Evolutionary conservation across 1,284 basidiomycete genomes (phyloP).

Genomic region (Dichomitus squalens): DNA sequence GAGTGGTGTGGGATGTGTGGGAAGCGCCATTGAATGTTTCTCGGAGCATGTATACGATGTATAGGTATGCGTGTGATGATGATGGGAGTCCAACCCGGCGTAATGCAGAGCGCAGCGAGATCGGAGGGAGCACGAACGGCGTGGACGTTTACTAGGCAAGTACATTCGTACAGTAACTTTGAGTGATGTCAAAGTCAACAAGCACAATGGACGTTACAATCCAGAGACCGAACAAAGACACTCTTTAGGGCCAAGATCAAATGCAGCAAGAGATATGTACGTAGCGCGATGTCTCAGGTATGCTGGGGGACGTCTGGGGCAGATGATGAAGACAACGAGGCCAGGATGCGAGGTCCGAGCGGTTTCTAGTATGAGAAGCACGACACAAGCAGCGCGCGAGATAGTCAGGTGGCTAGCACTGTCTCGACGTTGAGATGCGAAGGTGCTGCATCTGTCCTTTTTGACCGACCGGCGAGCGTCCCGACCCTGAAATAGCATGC

Average conservation of each 20-base stretch:
- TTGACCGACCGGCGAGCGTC: background rate
- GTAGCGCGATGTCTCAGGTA: background rate
- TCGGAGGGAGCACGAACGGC: background rate
- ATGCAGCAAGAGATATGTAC: background rate
- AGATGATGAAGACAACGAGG: too few relatives aligned
- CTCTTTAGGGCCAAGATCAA: background rate
- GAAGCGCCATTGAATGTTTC: too few relatives aligned
- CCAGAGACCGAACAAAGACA: background rate
- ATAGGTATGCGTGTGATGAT: slow-evolving; percentile 1
- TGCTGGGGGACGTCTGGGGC: background rate
- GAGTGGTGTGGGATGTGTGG: too few relatives aligned
- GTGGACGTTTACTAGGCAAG: background rate
- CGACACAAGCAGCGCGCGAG: too few relatives aligned
- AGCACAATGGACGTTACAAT: too few relatives aligned
- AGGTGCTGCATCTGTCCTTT: background rate
- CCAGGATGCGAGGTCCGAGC: too few relatives aligned
- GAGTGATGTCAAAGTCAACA: background rate
- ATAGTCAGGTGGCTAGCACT: too few relatives aligned
- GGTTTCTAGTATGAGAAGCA: too few relatives aligned
- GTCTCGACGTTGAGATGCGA: background rate
- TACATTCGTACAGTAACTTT: background rate
- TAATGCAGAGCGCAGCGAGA: background rate
- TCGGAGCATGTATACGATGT: slow-evolving; percentile 2
- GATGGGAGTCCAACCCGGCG: background rate
- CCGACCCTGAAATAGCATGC: background rate